A percentile compares a stretch with the other conserved stretches of the same genome.
Conservation (phyloP, 768 basidiomycete species). For the Hygrophorus russula region DNA sequence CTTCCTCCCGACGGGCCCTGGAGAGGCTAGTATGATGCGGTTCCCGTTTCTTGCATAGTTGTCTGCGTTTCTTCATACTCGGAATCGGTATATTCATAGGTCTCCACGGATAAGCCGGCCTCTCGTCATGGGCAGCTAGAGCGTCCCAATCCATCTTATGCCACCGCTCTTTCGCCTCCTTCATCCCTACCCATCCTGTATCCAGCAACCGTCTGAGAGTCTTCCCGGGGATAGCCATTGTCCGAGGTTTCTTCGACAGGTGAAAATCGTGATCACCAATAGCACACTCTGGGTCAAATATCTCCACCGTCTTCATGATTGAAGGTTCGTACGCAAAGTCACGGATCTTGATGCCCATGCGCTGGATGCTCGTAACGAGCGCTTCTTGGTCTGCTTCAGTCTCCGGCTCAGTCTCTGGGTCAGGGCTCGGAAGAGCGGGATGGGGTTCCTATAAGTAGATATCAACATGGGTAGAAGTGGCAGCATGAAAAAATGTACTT, state of each 20-base stretch:
- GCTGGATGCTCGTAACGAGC: constrained; percentile 16
- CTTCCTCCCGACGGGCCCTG: background rate
- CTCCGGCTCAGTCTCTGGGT: constrained; percentile 26
- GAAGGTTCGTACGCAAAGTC: constrained; percentile 25
- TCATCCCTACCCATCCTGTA: constrained; percentile 25
- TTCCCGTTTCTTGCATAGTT: background rate
- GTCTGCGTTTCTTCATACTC: background rate
- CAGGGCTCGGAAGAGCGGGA: constrained; percentile 10
- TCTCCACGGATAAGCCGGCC: constrained; percentile 3
- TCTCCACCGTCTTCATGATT: constrained; percentile 14
- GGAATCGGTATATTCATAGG: background rate
- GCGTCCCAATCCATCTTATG: constrained; percentile 23
- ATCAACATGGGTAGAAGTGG: background rate
- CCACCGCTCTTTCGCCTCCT: constrained; percentile 21
- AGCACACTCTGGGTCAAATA: constrained; percentile 27
- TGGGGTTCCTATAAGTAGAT: background rate
- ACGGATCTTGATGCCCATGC: constrained; percentile 26
- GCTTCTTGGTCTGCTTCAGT: constrained; percentile 26
- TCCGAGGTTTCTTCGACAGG: constrained; percentile 18
- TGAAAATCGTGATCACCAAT: constrained; percentile 31
- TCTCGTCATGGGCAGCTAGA: constrained; percentile 8
- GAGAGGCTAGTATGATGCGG: background rate
- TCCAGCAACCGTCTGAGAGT: constrained; percentile 26
- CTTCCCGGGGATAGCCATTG: constrained; percentile 24
- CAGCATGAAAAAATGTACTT: too few relatives aligned